These are phyloP conservation scores for Chlorencoelia australis DNA, from an alignment of 2,329 filamentous ascomycete species.

Conservation along the genomic window DNA sequence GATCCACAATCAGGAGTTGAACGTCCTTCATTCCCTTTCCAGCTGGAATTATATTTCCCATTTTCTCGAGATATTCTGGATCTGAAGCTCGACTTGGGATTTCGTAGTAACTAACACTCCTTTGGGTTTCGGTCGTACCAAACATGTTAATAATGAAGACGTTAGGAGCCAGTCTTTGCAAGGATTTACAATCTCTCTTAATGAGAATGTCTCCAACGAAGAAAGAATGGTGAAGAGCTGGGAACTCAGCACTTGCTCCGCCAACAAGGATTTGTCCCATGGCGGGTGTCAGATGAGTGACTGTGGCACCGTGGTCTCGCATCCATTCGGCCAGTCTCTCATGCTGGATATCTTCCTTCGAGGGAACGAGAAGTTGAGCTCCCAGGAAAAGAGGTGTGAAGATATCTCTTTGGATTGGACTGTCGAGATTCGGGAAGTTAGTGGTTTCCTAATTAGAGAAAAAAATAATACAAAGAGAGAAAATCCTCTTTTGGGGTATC, in stretches of 20 bases:
- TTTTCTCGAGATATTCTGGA: slow-evolving; percentile 50
- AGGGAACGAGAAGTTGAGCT: slow-evolving; percentile 67
- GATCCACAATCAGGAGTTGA: slow-evolving; percentile 75
- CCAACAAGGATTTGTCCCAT: slow-evolving; percentile 96
- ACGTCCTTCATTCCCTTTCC: slow-evolving; percentile 83
- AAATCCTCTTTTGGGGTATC: no score
- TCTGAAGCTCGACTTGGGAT: slow-evolving; percentile 58
- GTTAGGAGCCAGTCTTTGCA: slow-evolving; percentile 70
- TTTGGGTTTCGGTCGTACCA: slow-evolving; percentile 76
- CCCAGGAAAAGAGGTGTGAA: slow-evolving; percentile 86
- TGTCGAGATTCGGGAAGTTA: no score
- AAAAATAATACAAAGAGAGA: no score
- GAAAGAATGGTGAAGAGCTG: slow-evolving; percentile 67
- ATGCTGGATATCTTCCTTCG: slow-evolving; percentile 75
- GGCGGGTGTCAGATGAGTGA: slow-evolving; percentile 85
- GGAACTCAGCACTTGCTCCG: slow-evolving; percentile 67
- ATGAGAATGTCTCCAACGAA: slow-evolving; percentile 89
- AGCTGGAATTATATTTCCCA: slow-evolving; percentile 71
- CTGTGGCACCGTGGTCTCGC: slow-evolving; percentile 59
- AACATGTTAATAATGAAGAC: slow-evolving; percentile 77
- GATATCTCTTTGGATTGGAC: slow-evolving; percentile 62
- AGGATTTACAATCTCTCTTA: slow-evolving; percentile 65
- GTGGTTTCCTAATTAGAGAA: no score
- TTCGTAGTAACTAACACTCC: slow-evolving; percentile 75
- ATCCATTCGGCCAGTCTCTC: slow-evolving; percentile 88